A percentile compares a stretch with the other conserved stretches of the same genome.
phyloP scores from a whole-genome alignment of 2,329 filamentous ascomycete genomes.

The Penicillium sp. region DNA sequence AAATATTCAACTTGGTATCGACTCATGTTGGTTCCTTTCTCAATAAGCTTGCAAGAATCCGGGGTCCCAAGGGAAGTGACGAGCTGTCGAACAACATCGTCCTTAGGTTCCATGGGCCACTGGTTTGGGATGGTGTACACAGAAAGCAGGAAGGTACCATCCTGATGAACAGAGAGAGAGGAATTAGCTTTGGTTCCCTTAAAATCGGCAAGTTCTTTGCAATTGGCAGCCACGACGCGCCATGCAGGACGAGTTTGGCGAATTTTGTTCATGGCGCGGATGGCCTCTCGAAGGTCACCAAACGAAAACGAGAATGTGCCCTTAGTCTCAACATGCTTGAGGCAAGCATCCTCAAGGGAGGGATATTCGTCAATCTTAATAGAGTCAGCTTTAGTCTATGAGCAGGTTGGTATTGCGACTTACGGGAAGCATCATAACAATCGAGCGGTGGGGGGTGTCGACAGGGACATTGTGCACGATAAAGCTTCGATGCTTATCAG shows the following conservation, averaged over 20 bases:
- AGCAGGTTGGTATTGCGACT: neutral
- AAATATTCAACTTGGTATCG: neutral
- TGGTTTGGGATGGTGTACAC: neutral
- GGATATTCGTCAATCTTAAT: neutral
- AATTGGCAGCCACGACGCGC: neutral
- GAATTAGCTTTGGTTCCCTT: neutral
- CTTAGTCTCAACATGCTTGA: neutral
- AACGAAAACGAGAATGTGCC: neutral
- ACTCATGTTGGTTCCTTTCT: neutral
- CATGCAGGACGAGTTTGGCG: neutral
- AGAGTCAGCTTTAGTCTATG: neutral
- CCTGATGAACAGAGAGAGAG: neutral
- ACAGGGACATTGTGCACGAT: neutral
- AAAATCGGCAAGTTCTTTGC: neutral
- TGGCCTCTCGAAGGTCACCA: neutral
- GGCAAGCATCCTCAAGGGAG: neutral
- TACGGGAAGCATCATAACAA: neutral
- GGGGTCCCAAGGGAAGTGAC: neutral
- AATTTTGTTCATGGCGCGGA: neutral
- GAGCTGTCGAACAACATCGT: neutral
- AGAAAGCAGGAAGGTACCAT: neutral
- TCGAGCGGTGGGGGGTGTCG: neutral
- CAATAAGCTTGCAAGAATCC: neutral
- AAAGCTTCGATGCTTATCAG: neutral
- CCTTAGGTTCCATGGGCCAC: neutral